Base-by-base conservation (phyloP, 2,329 filamentous ascomycete genomes). In the Juglanconis sp. region DNA sequence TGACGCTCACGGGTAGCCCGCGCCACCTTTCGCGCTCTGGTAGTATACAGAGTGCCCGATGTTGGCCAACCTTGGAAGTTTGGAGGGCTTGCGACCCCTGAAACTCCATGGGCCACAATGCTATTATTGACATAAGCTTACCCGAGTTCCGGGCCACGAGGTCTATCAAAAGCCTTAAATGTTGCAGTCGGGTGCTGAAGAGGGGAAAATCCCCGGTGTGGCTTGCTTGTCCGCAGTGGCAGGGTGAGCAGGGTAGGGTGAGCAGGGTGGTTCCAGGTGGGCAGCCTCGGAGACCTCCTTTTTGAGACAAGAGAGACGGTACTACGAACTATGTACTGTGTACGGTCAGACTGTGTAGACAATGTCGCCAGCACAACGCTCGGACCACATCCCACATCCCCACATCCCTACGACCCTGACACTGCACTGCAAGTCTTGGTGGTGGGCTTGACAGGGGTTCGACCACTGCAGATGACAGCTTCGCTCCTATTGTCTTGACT, bases 381-480 rank as follows among this genome's bases (percentile, higher is more conserved):
- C n/a, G 31, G 38, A 36, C 48, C 56, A 57, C 24, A 24, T 24
- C 24, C 24, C 24, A 24, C 24, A 24, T 24, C 24, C 35, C n/a
- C n/a, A n/a, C 10, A 50, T 34, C 57, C 51, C 50, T 53, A 51
- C 31, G 38, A 44, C 13, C 32, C 40, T 36, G 13, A 46, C 32
- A 15, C 36, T 35, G 53, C 31, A 34, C 13, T 40, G 36, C 36
- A 40, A 13, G 36, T 13, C 36, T 13, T 40, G 36, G 8, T 8
- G 13, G 36, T 40, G 36, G 36, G 24, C 24, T 13, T 15, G 55
- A 57, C 55, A 34, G 36, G 55, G 55, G 55, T 57, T 10, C 30
- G 8, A 10, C 24, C 50, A 48, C 57, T 56, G 53, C 51, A 55
- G 57, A 55, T 63, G 61, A 63, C 61, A 63, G 56, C 49, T 40